Evolutionary conservation across 2,329 filamentous ascomycete species (phyloP), one percentile per base, ranked within the genome.

Genomic region (Neofusicoccum ribis): DNA sequence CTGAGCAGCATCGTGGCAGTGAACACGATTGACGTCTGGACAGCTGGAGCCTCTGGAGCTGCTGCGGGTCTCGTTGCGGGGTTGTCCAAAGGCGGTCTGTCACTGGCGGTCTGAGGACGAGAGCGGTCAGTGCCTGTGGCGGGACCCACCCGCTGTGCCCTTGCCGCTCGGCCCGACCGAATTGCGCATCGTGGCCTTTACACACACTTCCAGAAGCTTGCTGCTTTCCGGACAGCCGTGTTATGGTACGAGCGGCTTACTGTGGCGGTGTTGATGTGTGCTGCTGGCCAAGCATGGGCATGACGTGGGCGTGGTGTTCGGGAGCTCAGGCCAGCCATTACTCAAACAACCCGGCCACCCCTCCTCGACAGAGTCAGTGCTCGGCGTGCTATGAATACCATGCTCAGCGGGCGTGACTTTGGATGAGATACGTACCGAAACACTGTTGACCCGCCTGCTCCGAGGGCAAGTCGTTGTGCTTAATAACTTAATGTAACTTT

Each of bases 81-180:
- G 56, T 17, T 34, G 7, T 9, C 27, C 41, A 34, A 44, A 46
- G 54, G 56, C 56, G 56, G 56, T 60, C 56, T 60, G 56, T 36
- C 15, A 44, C 37, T 14, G 17, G 39, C 11, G 23, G 23, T 12
- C 23, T 44, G 54, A 5, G 56, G 3, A 27, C 56, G 44, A 47
- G 56, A 60, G 56, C 56, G 56, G 56, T 60, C 56, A 37, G 56
- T 47, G 54, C 11, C 23, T 31, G 54, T 5, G 39, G 20, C 15
- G 14, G 41, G 56, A 46, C 56, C 56, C 56, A 60, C 56, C 27
- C 14, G 27, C 6, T 31, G 27, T 47, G 56, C 54, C 43, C 56
- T 60, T 60, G 41, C 56, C 56, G 56, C 56, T 60, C 56, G 56
- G 56, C 8, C 56, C 56, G 56, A 47, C 56, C 56, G 27, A 60